These are phyloP conservation scores for Erythrobasidium hasegawianum DNA, from an alignment of 1,284 basidiomycete species.

Conservation along the genomic window DNA sequence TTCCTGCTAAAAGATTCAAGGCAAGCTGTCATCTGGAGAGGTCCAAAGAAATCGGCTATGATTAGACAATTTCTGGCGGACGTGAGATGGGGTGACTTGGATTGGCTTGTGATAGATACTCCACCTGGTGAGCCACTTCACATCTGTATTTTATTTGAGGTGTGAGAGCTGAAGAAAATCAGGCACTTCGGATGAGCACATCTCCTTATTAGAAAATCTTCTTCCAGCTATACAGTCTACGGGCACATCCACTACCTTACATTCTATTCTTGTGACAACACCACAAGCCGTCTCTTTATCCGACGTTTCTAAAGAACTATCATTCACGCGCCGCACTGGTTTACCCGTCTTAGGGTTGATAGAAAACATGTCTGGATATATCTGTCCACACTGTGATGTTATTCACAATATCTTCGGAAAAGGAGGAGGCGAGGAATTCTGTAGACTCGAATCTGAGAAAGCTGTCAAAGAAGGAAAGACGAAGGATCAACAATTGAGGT, in stretches of 20 bases:
- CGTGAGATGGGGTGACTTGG: constrained; percentile 92
- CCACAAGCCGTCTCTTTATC: constrained; percentile 94
- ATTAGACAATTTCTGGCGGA: constrained; percentile 95
- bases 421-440: constrained; percentile 74
- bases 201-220: constrained; percentile 90
- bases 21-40: constrained; percentile 95
- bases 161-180: background rate
- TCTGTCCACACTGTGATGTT: constrained; percentile 78
- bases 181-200: constrained; percentile 98
- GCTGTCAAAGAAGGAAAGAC: constrained; percentile 57
- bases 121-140: constrained; percentile 72
- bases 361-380: constrained; percentile 99
- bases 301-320: constrained; percentile 92
- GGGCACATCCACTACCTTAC: constrained; percentile 48
- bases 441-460: constrained; percentile 39
- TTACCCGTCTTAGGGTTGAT: constrained; percentile 90
- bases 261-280: constrained; percentile 86
- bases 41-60: constrained; percentile 99
- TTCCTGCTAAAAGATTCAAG: constrained; percentile 78
- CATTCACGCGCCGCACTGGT: constrained; percentile 81
- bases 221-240: constrained; percentile 59
- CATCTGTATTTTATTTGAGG: background rate
- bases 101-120: constrained; percentile 95
- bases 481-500: constrained; percentile 47
- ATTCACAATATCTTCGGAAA: constrained; percentile 92